These are phyloP conservation scores for Fusarium concolor DNA, from an alignment of 2,329 filamentous ascomycete species.

Conservation along the genomic window DNA sequence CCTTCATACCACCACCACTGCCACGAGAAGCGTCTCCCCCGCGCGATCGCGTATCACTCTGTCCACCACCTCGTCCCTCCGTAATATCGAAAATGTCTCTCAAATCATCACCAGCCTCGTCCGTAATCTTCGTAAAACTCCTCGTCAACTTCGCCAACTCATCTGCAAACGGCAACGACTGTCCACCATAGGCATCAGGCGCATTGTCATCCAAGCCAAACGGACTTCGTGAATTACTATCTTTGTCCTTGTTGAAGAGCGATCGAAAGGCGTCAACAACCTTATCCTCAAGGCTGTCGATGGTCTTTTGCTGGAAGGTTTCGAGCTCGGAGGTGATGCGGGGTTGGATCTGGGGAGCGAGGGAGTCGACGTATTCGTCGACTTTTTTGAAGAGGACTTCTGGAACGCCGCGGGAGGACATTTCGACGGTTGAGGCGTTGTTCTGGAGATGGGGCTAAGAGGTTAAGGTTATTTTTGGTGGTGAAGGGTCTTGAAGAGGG, in stretches of 20 bases:
- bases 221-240: slow-evolving; percentile 38
- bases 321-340: slow-evolving; percentile 59
- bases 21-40: slow-evolving; percentile 41
- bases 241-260: slow-evolving; percentile 54
- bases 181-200: slow-evolving; percentile 56
- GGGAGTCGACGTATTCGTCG: slow-evolving; percentile 60
- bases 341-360: slow-evolving; percentile 59
- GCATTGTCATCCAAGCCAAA: slow-evolving; percentile 49
- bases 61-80: slow-evolving; percentile 44
- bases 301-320: slow-evolving; percentile 57
- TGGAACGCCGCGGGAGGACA: slow-evolving; percentile 55
- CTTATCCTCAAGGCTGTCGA: slow-evolving; percentile 59
- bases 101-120: slow-evolving; percentile 56
- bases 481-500: slow-evolving; percentile 6
- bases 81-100: slow-evolving; percentile 59
- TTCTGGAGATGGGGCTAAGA: neutral
- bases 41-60: slow-evolving; percentile 45
- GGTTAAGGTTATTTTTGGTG: slow-evolving; percentile 17
- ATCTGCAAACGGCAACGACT: slow-evolving; percentile 59
- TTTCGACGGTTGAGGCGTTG: slow-evolving; percentile 29
- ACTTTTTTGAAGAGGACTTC: slow-evolving; percentile 58
- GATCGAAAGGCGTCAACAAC: slow-evolving; percentile 59
- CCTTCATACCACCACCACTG: slow-evolving; percentile 46
- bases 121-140: slow-evolving; percentile 55
- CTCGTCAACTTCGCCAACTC: slow-evolving; percentile 57